Percentiles rank a stretch among this genome's conserved stretches.
Evolutionary conservation across 2,329 filamentous ascomycete species (phyloP).

Genomic region (Aspergillus cejpii): DNA sequence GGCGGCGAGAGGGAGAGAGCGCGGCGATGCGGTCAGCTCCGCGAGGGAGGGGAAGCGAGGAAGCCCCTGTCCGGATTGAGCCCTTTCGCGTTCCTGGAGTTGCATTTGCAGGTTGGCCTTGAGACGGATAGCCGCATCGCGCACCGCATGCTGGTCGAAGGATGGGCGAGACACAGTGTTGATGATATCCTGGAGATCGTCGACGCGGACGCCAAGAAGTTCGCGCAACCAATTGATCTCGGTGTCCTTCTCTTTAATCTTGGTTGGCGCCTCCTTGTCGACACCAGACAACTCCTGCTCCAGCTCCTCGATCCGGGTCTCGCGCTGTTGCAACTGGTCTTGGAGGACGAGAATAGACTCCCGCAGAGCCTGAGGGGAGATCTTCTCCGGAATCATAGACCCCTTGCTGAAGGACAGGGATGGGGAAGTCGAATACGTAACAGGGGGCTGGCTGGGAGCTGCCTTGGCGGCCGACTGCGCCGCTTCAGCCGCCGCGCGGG

Average conservation of each 20-base stretch:
- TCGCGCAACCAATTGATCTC: conserved; percentile 95
- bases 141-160: conserved; percentile 72
- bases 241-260: conserved; percentile 84
- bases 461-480: conserved; percentile 55
- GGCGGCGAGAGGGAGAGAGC: conserved; percentile 70
- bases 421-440: conserved; percentile 43
- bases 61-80: conserved; percentile 60
- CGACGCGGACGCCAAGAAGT: conserved; percentile 79
- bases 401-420: conserved; percentile 42
- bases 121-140: conserved; percentile 85
- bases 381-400: conserved; percentile 65
- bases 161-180: conserved; percentile 64
- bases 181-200: conserved; percentile 90
- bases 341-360: conserved; percentile 96
- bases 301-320: conserved; percentile 80
- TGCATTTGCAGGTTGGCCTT: conserved; percentile 97
- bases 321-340: conserved; percentile 91
- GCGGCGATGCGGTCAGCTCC: conserved; percentile 69
- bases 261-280: conserved; percentile 70
- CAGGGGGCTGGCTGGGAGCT: conserved; percentile 30
- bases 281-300: conserved; percentile 62
- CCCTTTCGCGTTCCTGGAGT: conserved; percentile 85
- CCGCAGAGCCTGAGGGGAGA: conserved; percentile 87
- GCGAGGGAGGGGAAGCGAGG: conserved; percentile 73
- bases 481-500: conserved; percentile 71